phyloP scores from a whole-genome alignment of 2,329 filamentous ascomycete species.

The Septoria petroselini region DNA sequence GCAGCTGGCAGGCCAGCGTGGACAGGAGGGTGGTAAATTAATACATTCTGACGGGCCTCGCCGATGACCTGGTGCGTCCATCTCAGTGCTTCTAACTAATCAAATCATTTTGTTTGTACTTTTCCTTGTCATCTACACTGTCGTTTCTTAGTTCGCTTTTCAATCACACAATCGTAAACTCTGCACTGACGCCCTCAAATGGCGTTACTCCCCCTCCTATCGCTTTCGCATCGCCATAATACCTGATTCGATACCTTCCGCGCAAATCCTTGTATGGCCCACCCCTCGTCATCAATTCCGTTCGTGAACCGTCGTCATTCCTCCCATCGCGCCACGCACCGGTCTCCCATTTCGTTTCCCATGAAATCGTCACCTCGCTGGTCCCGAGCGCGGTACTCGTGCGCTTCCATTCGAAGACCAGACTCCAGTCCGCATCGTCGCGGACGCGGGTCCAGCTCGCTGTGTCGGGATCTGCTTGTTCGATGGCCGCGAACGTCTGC shows the following conservation, averaged over 20 bases:
- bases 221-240: conserved; percentile 79
- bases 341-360: conserved; percentile 65
- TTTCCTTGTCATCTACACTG: too few species aligned
- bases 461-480: conserved; percentile 53
- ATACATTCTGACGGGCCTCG: too few species aligned
- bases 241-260: conserved; percentile 75
- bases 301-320: background rate
- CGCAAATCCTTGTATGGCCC: conserved; percentile 31
- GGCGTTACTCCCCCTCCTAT: conserved; percentile 59
- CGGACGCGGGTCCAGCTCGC: conserved; percentile 62
- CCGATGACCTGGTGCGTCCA: too few species aligned
- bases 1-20: too few species aligned
- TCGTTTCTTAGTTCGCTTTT: too few species aligned
- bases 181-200: conserved; percentile 66
- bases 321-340: conserved; percentile 28
- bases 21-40: too few species aligned
- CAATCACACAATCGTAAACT: conserved; percentile 45
- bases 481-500: conserved; percentile 72
- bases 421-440: conserved; percentile 76
- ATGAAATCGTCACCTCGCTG: conserved; percentile 74
- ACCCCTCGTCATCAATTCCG: conserved; percentile 33
- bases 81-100: too few species aligned
- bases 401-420: conserved; percentile 77
- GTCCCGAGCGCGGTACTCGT: conserved; percentile 66
- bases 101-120: too few species aligned